Evolutionary conservation across 1,284 basidiomycete species (phyloP), one percentile per base, ranked within the genome.

Genomic region (Papiliotrema laurentii): DNA sequence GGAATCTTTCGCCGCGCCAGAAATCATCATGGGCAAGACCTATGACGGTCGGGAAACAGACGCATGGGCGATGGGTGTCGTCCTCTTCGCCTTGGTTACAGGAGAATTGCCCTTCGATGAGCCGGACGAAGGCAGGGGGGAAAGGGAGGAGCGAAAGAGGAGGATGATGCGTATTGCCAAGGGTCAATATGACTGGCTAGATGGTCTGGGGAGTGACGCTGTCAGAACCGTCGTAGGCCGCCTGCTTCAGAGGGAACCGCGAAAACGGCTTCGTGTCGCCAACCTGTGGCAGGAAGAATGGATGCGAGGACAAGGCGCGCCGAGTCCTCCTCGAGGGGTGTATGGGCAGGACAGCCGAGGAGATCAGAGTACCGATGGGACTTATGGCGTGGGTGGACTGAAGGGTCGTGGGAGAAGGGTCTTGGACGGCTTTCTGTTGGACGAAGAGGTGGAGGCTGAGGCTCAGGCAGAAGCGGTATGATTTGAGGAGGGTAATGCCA

Each of bases 1-100:
- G 22, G 91, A 96, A 68, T 87, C 87, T 9, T 94, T 93, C 68
- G 89, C 90, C 1, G 89, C 89, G 6, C 91, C 90, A 0, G 90
- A 96, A 67, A 82, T 96, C 38, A 86, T 94, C 53, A 84, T 86
- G 69, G 82, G 81, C 19, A 79, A 78, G 49, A 67, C 77, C 40
- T 94, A 96, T 71, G 89, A 96, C 70, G 89, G 87, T 0, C 80
- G 88, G 7, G 80, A 85, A 66, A 93, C 89, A 45, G 91, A 96
- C 66, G 83, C 85, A 0, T 96, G 90, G 89, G 87, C 89, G 2
- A 83, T 87, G 53, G 89, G 89, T 0, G 84, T 91, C 4, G 87
- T 91, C 31, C 74, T 90, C 4, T 93, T 83, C 69, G 86, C 85
- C 9, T 76, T 91, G 36, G 77, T 84, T 6, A 82, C 79, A 16